Evolutionary conservation across 2,329 filamentous ascomycete genomes (phyloP), one percentile per base, ranked within the genome.

Genomic region (Phialocephala subalpina): DNA sequence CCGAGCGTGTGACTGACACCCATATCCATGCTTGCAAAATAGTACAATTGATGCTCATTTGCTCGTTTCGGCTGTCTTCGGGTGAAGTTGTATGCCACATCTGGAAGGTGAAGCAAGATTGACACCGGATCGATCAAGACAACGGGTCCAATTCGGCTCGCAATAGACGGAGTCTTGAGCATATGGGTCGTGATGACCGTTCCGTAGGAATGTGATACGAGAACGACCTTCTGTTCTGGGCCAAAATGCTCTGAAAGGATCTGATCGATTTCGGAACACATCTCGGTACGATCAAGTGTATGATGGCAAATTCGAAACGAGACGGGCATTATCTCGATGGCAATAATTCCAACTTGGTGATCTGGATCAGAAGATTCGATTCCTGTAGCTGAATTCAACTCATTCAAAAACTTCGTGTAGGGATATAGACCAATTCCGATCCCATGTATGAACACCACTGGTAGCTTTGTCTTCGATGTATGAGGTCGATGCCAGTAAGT

Each of bases 41-140:
- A 90, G 70, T 84, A 86, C 0, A 90, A 77, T 63, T 87, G 82
- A 69, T 84, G 81, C 73, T 90, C 86, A 68, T 86, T 87, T n/a
- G 87, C 83, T 62, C 59, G 75, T 70, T 66, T 77, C 20, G 82
- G 82, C 62, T 74, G 74, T 38, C 80, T 74, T 66, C 76, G 78
- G 20, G 82, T 82, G 74, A 90, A 90, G 70, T 90, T 90, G 74
- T 87, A 90, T 1, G 86, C 86, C 9, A 90, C 86, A 68, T 89
- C 83, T 3, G 87, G 86, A 9, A 88, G 81, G 73, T 90, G 86
- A 2, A 90, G 78, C 0, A 89, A 76, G 56, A 90, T 82, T 0
- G 84, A 84, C 0, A 90, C 85, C 0, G 87, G 88, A 72, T 90
- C 87, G 36, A 89, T 80, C 27, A 90, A 79, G 0, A 90, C 72